These are phyloP conservation scores for Thoreauomyces humboldtii DNA, from an alignment of 192 early-diverging fungal species.

Conservation along the genomic window DNA sequence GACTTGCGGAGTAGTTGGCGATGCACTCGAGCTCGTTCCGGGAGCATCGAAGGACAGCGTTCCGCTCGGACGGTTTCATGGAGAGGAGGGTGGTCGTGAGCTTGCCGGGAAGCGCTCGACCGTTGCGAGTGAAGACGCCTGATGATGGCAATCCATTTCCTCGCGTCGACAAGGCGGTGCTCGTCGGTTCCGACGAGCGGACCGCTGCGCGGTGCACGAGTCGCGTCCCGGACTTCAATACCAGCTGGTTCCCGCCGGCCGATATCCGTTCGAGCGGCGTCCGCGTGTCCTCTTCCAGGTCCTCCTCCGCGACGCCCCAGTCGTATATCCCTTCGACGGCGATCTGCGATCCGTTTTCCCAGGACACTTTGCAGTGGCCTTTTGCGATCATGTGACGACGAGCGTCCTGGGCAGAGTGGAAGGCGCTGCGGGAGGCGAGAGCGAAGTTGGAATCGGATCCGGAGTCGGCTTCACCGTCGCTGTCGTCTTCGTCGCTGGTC, in stretches of 20 bases:
- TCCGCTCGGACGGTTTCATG: neutral
- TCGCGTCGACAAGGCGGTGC: neutral
- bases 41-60: conserved; percentile 1
- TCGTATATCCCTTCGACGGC: conserved; percentile 9
- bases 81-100: neutral
- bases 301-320: neutral
- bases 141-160: neutral
- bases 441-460: neutral
- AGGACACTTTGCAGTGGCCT: conserved; percentile 15
- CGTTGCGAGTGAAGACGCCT: neutral
- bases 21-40: neutral
- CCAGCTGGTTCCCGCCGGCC: neutral
- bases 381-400: conserved; percentile 13
- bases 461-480: neutral
- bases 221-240: neutral
- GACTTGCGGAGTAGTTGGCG: neutral
- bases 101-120: neutral
- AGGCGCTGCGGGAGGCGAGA: neutral
- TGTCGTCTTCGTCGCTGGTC: neutral
- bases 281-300: neutral
- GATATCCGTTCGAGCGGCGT: neutral
- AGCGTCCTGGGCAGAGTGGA: neutral
- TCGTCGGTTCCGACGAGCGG: neutral
- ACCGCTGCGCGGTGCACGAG: neutral
- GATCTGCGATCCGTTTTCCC: conserved; percentile 15